Base-by-base conservation (phyloP, 495 filamentous ascomycete species). In the Penicillium daleae region DNA sequence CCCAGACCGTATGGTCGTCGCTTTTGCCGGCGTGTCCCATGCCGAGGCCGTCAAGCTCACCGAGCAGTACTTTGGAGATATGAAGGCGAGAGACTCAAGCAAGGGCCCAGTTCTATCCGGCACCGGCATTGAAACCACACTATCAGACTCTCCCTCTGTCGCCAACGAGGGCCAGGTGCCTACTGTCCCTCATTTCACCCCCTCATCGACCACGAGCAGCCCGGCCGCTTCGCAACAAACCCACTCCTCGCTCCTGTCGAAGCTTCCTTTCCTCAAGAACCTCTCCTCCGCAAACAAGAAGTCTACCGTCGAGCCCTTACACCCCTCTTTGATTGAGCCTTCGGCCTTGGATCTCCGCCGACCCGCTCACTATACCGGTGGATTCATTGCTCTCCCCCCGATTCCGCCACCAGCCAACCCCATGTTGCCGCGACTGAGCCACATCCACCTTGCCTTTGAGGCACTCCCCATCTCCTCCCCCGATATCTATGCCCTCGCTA, bases 381-480 rank as follows among this genome's bases (percentile, higher is more conserved):
- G 96, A 35, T 92, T 96, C 76, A 84, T 96, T 42, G 86, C 90
- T 6, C 86, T 98, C 15, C 92, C 94, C 0, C 83, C 89, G 0
- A 87, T 93, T 32, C 90, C 92, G 13, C 85, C 87, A 0, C 89
- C 93, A 0, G 77, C 85, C 0, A 95, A 91, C 74, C 89, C 89
- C 19, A 87, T 90, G 66, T 80, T 91, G n/a, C 93, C 90, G 35
- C 83, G 86, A 33, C 85, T 97, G 73, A 94, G 90, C 40, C 89
- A 99, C 71, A 90, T 99, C 61, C 92, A 98, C 78, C 83, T 99
- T 63, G 92, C 92, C 60, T 98, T 99, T 71, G 95, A 99, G 81
- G 93, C 93, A 33, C 87, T 97, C 59, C 90, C 93, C 49, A 96
- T 98, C 69, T 87, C 86, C 33, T 92, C 90, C 33, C 86, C 89